Percentiles rank a stretch among this genome's conserved stretches.
These are phyloP conservation scores for Grigorovia yakushimaensis DNA, from an alignment of 805 yeast genomes.

Conservation along the genomic window DNA sequence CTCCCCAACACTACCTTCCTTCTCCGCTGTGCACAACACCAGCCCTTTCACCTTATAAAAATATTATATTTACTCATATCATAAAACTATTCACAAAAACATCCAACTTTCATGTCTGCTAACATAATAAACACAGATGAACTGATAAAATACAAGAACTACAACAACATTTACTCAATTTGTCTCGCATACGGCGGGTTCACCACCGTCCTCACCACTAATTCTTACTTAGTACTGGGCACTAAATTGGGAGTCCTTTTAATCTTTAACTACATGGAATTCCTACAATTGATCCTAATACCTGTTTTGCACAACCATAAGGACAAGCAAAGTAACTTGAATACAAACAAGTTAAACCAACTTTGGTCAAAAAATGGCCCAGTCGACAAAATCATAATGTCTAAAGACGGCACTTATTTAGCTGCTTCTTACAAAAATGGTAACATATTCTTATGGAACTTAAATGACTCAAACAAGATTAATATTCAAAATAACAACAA, in stretches of 20 bases:
- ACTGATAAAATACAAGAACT: not conserved
- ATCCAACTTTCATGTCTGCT: not conserved
- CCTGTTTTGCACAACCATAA: slow-evolving; percentile 9
- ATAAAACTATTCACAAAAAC: no score
- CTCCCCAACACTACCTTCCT: no score
- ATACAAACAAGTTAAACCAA: not conserved
- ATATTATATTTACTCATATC: no score
- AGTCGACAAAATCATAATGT: slow-evolving; percentile 47
- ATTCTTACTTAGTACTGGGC: slow-evolving; percentile 48
- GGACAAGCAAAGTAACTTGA: slow-evolving; percentile 1
- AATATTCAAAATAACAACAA: not conserved
- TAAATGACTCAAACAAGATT: slow-evolving; percentile 17
- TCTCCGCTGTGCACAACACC: no score
- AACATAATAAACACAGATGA: not conserved
- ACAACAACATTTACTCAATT: slow-evolving; percentile 17
- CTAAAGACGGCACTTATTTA: slow-evolving; percentile 58
- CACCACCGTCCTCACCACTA: slow-evolving; percentile 35
- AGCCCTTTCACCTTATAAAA: no score
- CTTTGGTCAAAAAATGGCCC: not conserved
- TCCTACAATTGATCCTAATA: slow-evolving; percentile 32
- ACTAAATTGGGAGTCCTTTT: slow-evolving; percentile 58
- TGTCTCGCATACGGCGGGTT: slow-evolving; percentile 43
- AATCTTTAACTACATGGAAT: slow-evolving; percentile 62
- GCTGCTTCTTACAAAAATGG: slow-evolving; percentile 67
- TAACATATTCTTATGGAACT: slow-evolving; percentile 58